Percentiles rank a stretch among this genome's conserved stretches.
These are phyloP conservation scores for Suillus subluteus DNA, from an alignment of 768 basidiomycete genomes.

Conservation along the genomic window DNA sequence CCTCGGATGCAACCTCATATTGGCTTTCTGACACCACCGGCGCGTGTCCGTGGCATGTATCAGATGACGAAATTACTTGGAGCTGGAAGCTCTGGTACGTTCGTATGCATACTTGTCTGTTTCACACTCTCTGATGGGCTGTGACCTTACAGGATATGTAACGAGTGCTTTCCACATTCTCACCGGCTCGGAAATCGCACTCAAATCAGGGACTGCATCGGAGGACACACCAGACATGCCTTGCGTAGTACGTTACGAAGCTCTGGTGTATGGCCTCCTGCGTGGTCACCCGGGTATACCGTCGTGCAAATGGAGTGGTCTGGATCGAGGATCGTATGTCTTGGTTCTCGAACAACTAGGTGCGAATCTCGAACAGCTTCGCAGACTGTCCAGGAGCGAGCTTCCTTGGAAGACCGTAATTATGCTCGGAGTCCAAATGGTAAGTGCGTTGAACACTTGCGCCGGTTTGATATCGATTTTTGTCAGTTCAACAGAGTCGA, in stretches of 20 bases:
- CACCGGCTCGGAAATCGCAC: too few species aligned
- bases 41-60: too few species aligned
- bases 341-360: slow-evolving; percentile 8
- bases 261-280: slow-evolving; percentile 21
- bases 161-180: too few species aligned
- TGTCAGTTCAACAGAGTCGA: slow-evolving; percentile 22
- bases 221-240: too few species aligned
- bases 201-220: too few species aligned
- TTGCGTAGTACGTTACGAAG: slow-evolving; percentile 13
- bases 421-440: slow-evolving; percentile 24
- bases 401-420: slow-evolving; percentile 25
- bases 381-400: slow-evolving; percentile 19
- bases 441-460: background rate
- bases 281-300: slow-evolving; percentile 18
- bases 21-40: too few species aligned
- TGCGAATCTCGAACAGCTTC: slow-evolving; percentile 15
- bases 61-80: too few species aligned
- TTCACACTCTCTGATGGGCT: too few species aligned
- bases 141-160: too few species aligned
- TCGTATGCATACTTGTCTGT: too few species aligned
- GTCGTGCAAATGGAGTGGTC: slow-evolving; percentile 18
- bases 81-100: too few species aligned
- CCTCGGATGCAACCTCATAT: background rate
- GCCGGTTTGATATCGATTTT: background rate
- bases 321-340: slow-evolving; percentile 15